A percentile compares a stretch with the other conserved stretches of the same genome.
Evolutionary conservation across 23 red algal genomes (phyloP).

Genomic region (Cyanidioschyzon merolae): DNA sequence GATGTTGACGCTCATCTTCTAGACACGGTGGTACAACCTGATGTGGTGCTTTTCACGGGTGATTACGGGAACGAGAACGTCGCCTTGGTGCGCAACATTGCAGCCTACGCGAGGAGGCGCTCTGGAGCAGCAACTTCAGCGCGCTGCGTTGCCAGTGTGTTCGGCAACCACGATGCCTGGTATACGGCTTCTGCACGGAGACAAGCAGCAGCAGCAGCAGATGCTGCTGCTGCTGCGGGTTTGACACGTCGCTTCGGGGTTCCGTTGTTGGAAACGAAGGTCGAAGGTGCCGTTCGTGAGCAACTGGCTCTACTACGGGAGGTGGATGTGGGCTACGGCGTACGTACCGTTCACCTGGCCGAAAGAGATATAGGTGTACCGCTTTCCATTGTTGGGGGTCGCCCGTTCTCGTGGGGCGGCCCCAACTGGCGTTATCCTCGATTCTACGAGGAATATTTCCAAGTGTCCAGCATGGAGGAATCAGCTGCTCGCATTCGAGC

Average conservation of each 20-base stretch:
- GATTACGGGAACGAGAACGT: conserved; percentile 75
- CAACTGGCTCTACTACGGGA: conserved; percentile 27
- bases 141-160: conserved; percentile 30
- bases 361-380: background rate
- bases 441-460: conserved; percentile 55
- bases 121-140: background rate
- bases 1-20: conserved; percentile 35
- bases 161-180: conserved; percentile 81
- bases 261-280: conserved; percentile 24
- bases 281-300: conserved; percentile 32
- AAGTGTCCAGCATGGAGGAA: conserved; percentile 29
- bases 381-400: conserved; percentile 51
- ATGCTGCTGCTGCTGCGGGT: too few relatives aligned
- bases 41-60: conserved; percentile 56
- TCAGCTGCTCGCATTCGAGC: conserved; percentile 32
- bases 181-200: conserved; percentile 38
- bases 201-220: background rate
- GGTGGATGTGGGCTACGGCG: conserved; percentile 35
- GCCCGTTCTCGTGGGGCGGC: conserved; percentile 48
- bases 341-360: background rate
- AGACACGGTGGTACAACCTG: conserved; percentile 23
- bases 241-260: too few relatives aligned
- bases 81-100: conserved; percentile 25
- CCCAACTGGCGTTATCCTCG: conserved; percentile 51
- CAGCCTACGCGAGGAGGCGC: background rate